Conservation (phyloP, 208 protist genomes). For the Trypanosoma cruzi region DNA sequence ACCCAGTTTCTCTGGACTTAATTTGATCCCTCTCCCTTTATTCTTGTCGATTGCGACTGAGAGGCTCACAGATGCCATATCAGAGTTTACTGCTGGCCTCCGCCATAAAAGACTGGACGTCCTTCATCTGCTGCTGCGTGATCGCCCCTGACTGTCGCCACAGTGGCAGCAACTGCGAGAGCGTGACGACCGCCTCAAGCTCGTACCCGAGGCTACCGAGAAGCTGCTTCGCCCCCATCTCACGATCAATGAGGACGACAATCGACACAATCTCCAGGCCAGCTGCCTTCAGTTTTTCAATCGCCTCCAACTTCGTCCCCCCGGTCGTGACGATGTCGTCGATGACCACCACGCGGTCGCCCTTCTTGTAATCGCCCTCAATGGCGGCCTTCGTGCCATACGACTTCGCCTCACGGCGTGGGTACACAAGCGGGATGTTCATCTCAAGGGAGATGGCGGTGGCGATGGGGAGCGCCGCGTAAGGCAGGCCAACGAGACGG, state of each 20-base stretch:
- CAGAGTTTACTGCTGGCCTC: conserved; percentile 66
- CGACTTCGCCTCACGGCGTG: conserved; percentile 92
- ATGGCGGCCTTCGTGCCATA: conserved; percentile 96
- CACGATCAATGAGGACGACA: conserved; percentile 95
- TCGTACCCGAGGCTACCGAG: conserved; percentile 81
- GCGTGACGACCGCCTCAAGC: conserved; percentile 82
- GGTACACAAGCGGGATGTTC: conserved; percentile 89
- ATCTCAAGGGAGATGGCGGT: conserved; percentile 92
- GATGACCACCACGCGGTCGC: conserved; percentile 92
- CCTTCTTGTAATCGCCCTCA: conserved; percentile 94
- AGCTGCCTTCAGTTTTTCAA: conserved; percentile 83
- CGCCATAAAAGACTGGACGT: conserved; percentile 61
- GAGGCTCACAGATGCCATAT: neutral
- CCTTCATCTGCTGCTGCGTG: conserved; percentile 51
- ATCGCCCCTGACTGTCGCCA: conserved; percentile 72
- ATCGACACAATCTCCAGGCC: conserved; percentile 90
- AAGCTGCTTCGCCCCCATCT: conserved; percentile 94
- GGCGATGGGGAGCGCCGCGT: conserved; percentile 95
- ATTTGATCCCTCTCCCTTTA: no score
- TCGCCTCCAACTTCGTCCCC: conserved; percentile 95
- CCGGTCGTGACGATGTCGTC: conserved; percentile 97
- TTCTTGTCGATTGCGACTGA: neutral
- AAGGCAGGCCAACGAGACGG: conserved; percentile 92
- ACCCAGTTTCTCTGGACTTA: no score
- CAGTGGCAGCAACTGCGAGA: conserved; percentile 77